Evolutionary conservation across 768 basidiomycete genomes (phyloP).

Genomic region (Suillus paluster): DNA sequence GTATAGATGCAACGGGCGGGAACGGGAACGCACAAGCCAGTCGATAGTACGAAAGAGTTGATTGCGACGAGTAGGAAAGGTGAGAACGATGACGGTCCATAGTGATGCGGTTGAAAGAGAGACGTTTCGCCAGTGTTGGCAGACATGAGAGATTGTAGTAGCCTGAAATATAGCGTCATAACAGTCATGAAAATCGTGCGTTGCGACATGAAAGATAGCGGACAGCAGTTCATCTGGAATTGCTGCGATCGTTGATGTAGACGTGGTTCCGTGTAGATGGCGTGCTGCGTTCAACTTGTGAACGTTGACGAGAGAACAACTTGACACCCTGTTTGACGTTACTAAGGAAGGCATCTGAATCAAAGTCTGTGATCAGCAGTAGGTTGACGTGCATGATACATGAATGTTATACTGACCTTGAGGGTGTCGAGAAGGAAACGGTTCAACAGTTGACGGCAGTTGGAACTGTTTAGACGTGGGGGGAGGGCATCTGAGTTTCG

Average conservation of each 20-base stretch:
- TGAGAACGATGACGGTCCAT: constrained; percentile 57
- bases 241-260: constrained; percentile 3
- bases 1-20: constrained; percentile 51
- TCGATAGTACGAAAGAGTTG: constrained; percentile 43
- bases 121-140: constrained; percentile 52
- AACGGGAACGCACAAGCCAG: constrained; percentile 50
- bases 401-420: constrained; percentile 5
- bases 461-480: not conserved
- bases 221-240: constrained; percentile 44
- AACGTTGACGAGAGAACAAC: constrained; percentile 1
- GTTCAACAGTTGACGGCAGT: not conserved
- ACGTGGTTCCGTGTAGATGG: not conserved
- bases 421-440: not conserved
- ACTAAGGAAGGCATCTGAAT: constrained; percentile 1
- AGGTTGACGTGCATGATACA: not conserved
- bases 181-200: constrained; percentile 30
- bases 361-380: not conserved
- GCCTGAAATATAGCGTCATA: constrained; percentile 32
- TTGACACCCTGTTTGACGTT: not conserved
- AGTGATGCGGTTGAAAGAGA: constrained; percentile 48
- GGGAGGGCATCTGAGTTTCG: not conserved
- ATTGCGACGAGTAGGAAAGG: constrained; percentile 43
- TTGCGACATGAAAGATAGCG: constrained; percentile 39
- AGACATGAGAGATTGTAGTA: constrained; percentile 51
- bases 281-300: not conserved